These are phyloP conservation scores for Xerocomus cyaneibrunnescens DNA, from an alignment of 1,284 basidiomycete species.

Conservation along the genomic window DNA sequence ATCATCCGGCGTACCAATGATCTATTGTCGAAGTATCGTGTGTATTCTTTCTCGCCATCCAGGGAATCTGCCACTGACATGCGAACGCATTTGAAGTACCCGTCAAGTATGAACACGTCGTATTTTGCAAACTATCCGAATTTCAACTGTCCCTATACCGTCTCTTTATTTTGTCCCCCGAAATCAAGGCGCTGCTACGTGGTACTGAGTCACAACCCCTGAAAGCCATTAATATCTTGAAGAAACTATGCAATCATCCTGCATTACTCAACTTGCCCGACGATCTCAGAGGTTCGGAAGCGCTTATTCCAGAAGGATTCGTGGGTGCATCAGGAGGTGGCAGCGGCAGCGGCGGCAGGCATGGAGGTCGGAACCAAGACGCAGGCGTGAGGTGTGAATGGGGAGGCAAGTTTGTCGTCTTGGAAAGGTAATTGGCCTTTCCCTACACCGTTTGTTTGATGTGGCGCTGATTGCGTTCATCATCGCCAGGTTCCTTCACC, in stretches of 20 bases:
- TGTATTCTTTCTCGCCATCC: constrained; percentile 36
- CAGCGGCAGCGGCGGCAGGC: constrained; percentile 25
- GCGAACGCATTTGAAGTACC: constrained; percentile 62
- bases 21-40: constrained; percentile 93
- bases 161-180: constrained; percentile 92
- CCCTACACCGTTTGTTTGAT: not conserved
- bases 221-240: constrained; percentile 95
- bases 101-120: constrained; percentile 99
- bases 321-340: constrained; percentile 48
- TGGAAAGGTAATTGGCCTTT: constrained; percentile 69
- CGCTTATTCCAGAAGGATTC: constrained; percentile 85
- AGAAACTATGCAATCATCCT: constrained; percentile 98
- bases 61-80: constrained; percentile 3
- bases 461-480: not conserved
- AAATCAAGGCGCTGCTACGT: constrained; percentile 88
- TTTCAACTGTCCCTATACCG: constrained; percentile 91
- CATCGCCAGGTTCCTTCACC: constrained; percentile 74
- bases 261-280: constrained; percentile 87
- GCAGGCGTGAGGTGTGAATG: constrained; percentile 66
- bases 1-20: constrained; percentile 99
- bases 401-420: constrained; percentile 92
- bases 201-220: constrained; percentile 94
- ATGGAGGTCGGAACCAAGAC: constrained; percentile 49
- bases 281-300: constrained; percentile 85
- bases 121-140: constrained; percentile 90